Base-by-base conservation (phyloP, 495 filamentous ascomycete species). In the Pseudevernia furfuracea region DNA sequence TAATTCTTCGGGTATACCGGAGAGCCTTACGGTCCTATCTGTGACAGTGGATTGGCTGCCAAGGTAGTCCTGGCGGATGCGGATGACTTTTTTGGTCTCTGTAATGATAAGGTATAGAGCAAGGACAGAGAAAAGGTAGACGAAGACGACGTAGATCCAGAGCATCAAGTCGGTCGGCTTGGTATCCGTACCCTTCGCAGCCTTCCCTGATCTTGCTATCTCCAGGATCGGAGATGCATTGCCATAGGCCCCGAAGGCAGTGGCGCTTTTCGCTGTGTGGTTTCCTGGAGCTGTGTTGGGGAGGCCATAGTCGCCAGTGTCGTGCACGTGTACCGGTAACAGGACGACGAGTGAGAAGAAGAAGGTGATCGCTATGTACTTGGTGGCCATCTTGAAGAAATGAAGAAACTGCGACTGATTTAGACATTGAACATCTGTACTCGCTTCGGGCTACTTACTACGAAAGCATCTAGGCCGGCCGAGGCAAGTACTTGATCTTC, bases 321-420 rank as follows among this genome's bases (percentile, higher is more conserved):
- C 93, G 58, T 82, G 84, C 48, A 84, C 85, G 71, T 97, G 92
- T 34, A 97, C 85, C 2, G 95, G 95, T 53, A 88, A 85, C 65
- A 99, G 87, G 5, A 99, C 83, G 3, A 83, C 79, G 25, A 86
- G 77, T 49, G 91, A 86, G 72, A 96, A 88, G 73, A 96, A 81
- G 58, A 96, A 85, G 60, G 94, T 85, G 48, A 87, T 77, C 12
- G 81, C 75, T 38, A 97, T 85, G 67, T 97, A 88, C 67, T 89
- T 88, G 58, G 92, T 89, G 23, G 94, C 87, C 82, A 96, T 91
- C 71, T 91, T 90, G 77, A 97, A 96, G 77, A 97, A 97, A 30
- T 86, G 84, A 17, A 99, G 80, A 69, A 97, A 96, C 89, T 92
- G 69, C 23, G 15, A n/a, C 14, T 44, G 3, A 0, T 12, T 56